phyloP scores from a whole-genome alignment of 192 early-diverging fungal genomes.

The Radiomyces spectabilis region DNA sequence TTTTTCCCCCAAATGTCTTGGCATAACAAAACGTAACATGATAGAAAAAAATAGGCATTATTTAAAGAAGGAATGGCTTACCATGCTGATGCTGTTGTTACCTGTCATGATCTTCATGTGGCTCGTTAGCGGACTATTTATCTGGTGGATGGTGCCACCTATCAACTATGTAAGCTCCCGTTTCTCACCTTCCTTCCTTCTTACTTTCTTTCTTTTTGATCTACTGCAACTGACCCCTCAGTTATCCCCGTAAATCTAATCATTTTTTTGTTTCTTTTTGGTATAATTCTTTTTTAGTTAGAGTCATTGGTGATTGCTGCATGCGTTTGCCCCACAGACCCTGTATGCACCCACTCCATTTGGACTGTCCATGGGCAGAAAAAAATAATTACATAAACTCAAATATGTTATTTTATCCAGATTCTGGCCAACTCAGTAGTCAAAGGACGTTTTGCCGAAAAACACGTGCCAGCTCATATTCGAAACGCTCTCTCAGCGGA shows the following conservation, averaged over 20 bases:
- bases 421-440: slow-evolving; percentile 88
- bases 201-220: too few relatives aligned
- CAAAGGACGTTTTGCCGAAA: slow-evolving; percentile 89
- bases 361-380: too few relatives aligned
- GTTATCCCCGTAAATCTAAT: too few relatives aligned
- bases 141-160: slow-evolving; percentile 51
- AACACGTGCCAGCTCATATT: slow-evolving; percentile 70
- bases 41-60: slow-evolving; percentile 33
- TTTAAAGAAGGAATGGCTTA: slow-evolving; percentile 49
- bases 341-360: slow-evolving; percentile 50
- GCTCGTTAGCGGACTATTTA: slow-evolving; percentile 56
- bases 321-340: slow-evolving; percentile 88
- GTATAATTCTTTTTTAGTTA: slow-evolving; percentile 34
- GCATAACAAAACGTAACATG: too few relatives aligned
- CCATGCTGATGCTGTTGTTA: slow-evolving; percentile 61
- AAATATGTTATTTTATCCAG: slow-evolving; percentile 12
- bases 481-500: slow-evolving; percentile 72
- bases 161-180: slow-evolving; percentile 41
- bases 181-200: not conserved
- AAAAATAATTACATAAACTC: not conserved
- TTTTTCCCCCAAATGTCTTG: not conserved
- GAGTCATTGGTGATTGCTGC: slow-evolving; percentile 74
- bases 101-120: slow-evolving; percentile 84
- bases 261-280: too few relatives aligned
- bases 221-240: too few relatives aligned